phyloP scores from a whole-genome alignment of 495 filamentous ascomycete species.

The Clohesyomyces aquaticus region DNA sequence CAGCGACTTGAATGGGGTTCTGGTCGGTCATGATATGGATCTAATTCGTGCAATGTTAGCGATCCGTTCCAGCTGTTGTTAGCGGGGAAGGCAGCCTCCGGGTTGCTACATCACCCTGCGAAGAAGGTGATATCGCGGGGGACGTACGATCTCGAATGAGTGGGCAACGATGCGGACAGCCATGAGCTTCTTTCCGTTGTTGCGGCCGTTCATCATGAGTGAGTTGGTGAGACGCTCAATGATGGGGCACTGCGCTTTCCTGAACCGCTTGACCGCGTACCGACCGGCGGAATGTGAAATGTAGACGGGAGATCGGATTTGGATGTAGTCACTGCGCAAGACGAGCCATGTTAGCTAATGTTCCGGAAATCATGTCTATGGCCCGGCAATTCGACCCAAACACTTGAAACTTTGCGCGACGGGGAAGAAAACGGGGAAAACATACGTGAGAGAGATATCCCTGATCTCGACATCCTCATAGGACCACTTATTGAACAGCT shows the following conservation, averaged over 20 bases:
- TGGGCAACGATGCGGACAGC: conserved; percentile 99
- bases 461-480: conserved; percentile 99
- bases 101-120: too few relatives aligned
- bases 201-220: conserved; percentile 99
- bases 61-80: too few relatives aligned
- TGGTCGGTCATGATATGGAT: conserved; percentile 99
- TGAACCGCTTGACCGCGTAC: conserved; percentile 99
- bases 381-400: conserved; percentile 1
- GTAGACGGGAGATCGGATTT: conserved; percentile 98
- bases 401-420: background rate
- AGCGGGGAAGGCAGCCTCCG: too few relatives aligned
- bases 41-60: conserved; percentile 52
- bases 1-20: conserved; percentile 99
- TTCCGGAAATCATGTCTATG: background rate
- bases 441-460: conserved; percentile 99
- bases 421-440: conserved; percentile 1
- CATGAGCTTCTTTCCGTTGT: conserved; percentile 99
- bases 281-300: conserved; percentile 97
- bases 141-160: conserved; percentile 96
- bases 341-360: conserved; percentile 37
- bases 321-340: conserved; percentile 93
- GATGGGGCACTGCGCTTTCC: conserved; percentile 99
- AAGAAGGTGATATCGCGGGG: background rate
- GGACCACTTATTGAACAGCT: conserved; percentile 97
- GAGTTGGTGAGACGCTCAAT: conserved; percentile 99